Evolutionary conservation across 2,329 filamentous ascomycete genomes (phyloP), one percentile per base, ranked within the genome.

Genomic region (Xylariaceae sp.): DNA sequence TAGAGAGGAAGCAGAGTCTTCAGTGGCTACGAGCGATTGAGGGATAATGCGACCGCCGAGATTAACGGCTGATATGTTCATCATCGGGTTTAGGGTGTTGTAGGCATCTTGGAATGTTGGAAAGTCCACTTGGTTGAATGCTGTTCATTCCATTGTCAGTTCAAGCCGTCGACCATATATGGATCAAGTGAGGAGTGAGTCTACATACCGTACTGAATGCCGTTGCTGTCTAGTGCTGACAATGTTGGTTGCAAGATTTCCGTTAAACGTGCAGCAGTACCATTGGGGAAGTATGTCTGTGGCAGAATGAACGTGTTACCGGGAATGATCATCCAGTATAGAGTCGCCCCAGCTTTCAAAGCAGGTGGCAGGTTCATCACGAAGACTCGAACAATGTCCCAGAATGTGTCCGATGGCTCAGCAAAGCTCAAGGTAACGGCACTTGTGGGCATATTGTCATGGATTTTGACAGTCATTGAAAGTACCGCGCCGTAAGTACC

Each of bases 401-500:
- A 53, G 32, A 36, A 53, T n/a, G 35, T 39, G 11, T 52, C 36
- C 31, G 45, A 30, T 0, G 62, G 50, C 12, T 63, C 61, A n/a
- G 63, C 60, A 53, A 81, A 76, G 32, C 14, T 35, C 19, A 44
- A 32, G 19, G 42, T 44, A 18, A 31, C 42, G 1, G 72, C 77
- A 1, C 71, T 68, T 4, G 75, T 68, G 0, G 63, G 62, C 6
- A 61, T 62, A 48, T 75, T 71, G 0, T 69, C 65, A 61, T 81
- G 70, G 1, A 75, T 71, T 52, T 76, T 77, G 38, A 76, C 68
- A 0, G 77, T 83, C 61, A 83, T 69, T 2, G 76, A 78, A 11
- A 74, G 63, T 1, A 85, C 78, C 2, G 84, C 69, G 2, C 71
- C 82, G 55, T 77, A 86, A 22, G 73, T 83, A 12, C 80, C 78